Conservation (phyloP, 2,329 filamentous ascomycete genomes). For the Xylaria sp. region DNA sequence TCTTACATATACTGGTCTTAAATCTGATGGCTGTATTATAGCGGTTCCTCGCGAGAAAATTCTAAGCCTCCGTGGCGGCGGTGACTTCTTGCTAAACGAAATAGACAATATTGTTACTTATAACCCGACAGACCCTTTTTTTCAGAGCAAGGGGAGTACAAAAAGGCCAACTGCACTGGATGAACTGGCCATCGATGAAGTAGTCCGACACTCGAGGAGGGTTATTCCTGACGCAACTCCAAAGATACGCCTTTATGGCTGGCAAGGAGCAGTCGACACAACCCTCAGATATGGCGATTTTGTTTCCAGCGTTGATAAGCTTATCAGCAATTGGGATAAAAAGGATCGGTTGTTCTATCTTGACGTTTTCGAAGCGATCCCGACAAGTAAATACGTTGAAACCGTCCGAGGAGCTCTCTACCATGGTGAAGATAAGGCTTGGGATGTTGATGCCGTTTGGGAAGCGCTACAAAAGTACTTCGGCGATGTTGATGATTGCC, state of each 20-base stretch:
- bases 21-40: slow-evolving; percentile 22
- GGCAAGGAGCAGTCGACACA: slow-evolving; percentile 34
- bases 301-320: slow-evolving; percentile 32
- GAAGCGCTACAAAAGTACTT: slow-evolving; percentile 32
- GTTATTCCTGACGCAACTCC: background rate
- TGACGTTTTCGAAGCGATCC: slow-evolving; percentile 36
- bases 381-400: background rate
- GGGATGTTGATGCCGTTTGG: slow-evolving; percentile 27
- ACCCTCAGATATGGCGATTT: slow-evolving; percentile 23
- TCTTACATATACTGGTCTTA: background rate
- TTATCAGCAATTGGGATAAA: slow-evolving; percentile 32
- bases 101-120: background rate
- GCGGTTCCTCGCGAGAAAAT: background rate
- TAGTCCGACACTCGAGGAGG: background rate
- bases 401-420: slow-evolving; percentile 30
- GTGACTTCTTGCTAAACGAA: background rate
- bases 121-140: background rate
- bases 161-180: background rate
- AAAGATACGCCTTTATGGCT: slow-evolving; percentile 29
- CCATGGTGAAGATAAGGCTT: background rate
- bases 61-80: slow-evolving; percentile 38
- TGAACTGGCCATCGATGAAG: background rate
- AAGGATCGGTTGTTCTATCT: slow-evolving; percentile 38
- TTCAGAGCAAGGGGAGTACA: background rate
- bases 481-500: background rate